Conservation (phyloP, 1,284 basidiomycete genomes). For the Sporisorium graminicola region DNA sequence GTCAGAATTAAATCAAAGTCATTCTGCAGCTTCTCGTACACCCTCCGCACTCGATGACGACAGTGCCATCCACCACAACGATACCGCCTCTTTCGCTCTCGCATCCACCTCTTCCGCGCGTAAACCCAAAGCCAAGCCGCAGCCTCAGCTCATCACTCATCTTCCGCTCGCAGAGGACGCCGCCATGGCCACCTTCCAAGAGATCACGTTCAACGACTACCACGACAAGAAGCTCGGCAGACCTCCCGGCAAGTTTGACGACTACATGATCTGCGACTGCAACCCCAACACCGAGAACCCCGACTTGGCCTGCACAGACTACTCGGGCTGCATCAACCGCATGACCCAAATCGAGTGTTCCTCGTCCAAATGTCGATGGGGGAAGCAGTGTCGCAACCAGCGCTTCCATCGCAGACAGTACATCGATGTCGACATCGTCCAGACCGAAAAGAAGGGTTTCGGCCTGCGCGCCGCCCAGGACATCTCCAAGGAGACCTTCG, state of each 20-base stretch:
- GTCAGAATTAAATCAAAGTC: conserved; percentile 7
- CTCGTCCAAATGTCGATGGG: conserved; percentile 86
- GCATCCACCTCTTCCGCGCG: conserved; percentile 25
- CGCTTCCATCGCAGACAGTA: conserved; percentile 85
- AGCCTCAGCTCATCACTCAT: conserved; percentile 55
- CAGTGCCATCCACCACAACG: conserved; percentile 16
- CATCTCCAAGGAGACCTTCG: conserved; percentile 83
- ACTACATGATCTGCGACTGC: conserved; percentile 65
- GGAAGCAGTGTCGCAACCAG: conserved; percentile 88
- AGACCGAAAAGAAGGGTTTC: conserved; percentile 95
- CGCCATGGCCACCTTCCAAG: conserved; percentile 81
- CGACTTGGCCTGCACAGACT: conserved; percentile 81
- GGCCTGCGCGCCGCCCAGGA: conserved; percentile 83
- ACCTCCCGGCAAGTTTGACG: conserved; percentile 85
- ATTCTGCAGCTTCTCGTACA: conserved; percentile 8
- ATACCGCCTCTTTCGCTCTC: conserved; percentile 14
- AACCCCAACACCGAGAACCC: conserved; percentile 38
- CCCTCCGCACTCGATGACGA: conserved; percentile 26
- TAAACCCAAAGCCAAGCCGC: conserved; percentile 26
- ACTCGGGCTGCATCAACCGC: conserved; percentile 95
- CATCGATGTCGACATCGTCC: conserved; percentile 87
- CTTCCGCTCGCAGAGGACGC: conserved; percentile 58
- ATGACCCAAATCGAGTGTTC: conserved; percentile 97
- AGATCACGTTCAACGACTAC: conserved; percentile 84
- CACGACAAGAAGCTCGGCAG: conserved; percentile 88